Conservation (phyloP, 768 basidiomycete species). For the Myochromella boudieri region DNA sequence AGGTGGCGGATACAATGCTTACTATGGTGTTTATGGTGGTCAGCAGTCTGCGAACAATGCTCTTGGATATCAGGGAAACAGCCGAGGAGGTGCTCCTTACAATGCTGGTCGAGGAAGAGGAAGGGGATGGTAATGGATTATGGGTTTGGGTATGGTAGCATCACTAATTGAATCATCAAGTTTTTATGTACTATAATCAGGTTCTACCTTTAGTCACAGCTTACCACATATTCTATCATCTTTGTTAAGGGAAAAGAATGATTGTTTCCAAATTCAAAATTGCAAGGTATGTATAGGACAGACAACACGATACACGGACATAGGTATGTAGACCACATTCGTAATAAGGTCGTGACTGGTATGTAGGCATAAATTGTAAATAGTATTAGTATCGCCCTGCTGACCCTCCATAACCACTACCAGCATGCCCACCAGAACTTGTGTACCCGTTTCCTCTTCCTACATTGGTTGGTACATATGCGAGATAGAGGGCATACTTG, state of each 20-base stretch:
- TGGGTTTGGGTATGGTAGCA: too few relatives aligned
- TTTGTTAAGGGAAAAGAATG: too few relatives aligned
- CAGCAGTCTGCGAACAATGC: conserved; percentile 34
- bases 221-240: neutral
- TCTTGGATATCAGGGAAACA: conserved; percentile 25
- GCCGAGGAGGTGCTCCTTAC: conserved; percentile 27
- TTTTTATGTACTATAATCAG: conserved; percentile 5
- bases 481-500: conserved; percentile 63
- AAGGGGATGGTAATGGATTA: conserved; percentile 12
- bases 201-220: conserved; percentile 4
- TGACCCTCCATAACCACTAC: conserved; percentile 12
- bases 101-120: conserved; percentile 44
- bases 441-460: conserved; percentile 22
- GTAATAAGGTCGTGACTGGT: too few relatives aligned
- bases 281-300: too few relatives aligned
- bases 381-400: conserved; percentile 15
- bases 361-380: neutral
- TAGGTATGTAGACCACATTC: too few relatives aligned
- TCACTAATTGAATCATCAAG: too few relatives aligned
- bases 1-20: too few relatives aligned
- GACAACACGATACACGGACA: too few relatives aligned
- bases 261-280: too few relatives aligned
- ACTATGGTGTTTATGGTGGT: conserved; percentile 27
- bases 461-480: conserved; percentile 38
- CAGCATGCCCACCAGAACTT: conserved; percentile 18